Percentiles rank a stretch among this genome's conserved stretches.
phyloP scores from a whole-genome alignment of 352 stramenopile species.

The Albugo candida region DNA sequence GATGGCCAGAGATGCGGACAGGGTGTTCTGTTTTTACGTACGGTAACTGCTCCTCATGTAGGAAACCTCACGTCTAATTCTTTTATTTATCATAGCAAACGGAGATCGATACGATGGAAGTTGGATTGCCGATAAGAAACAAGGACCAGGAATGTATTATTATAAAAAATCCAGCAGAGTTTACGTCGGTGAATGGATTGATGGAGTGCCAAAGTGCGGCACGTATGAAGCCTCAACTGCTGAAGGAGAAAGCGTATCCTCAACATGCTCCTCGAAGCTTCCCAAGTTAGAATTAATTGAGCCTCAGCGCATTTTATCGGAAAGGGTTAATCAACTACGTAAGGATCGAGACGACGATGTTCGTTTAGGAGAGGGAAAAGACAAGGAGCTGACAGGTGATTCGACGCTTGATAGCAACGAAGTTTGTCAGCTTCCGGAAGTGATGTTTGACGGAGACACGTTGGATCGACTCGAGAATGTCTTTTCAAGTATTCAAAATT shows the following conservation, averaged over 20 bases:
- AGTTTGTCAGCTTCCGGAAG: not conserved
- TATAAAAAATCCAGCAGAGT: conserved; percentile 69
- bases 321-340: conserved; percentile 46
- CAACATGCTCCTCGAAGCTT: not conserved
- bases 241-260: not conserved
- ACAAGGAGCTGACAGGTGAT: not conserved
- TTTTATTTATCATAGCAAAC: conserved; percentile 23
- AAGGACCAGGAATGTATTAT: conserved; percentile 66
- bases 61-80: not conserved
- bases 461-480: conserved; percentile 27
- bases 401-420: conserved; percentile 9
- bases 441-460: conserved; percentile 43
- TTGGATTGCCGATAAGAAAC: conserved; percentile 76
- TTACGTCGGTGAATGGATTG: conserved; percentile 81
- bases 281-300: conserved; percentile 41
- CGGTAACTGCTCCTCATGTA: not conserved
- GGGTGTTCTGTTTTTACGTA: conserved; percentile 40
- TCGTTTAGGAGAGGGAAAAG: conserved; percentile 3
- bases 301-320: conserved; percentile 50
- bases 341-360: conserved; percentile 17
- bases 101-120: conserved; percentile 75
- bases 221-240: conserved; percentile 24
- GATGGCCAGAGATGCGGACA: conserved; percentile 50
- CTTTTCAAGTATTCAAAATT: conserved; percentile 10
- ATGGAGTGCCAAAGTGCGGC: conserved; percentile 53